A percentile compares a stretch with the other conserved stretches of the same genome.
Evolutionary conservation across 2,329 filamentous ascomycete species (phyloP).

Genomic region (Aspergillus sp.): DNA sequence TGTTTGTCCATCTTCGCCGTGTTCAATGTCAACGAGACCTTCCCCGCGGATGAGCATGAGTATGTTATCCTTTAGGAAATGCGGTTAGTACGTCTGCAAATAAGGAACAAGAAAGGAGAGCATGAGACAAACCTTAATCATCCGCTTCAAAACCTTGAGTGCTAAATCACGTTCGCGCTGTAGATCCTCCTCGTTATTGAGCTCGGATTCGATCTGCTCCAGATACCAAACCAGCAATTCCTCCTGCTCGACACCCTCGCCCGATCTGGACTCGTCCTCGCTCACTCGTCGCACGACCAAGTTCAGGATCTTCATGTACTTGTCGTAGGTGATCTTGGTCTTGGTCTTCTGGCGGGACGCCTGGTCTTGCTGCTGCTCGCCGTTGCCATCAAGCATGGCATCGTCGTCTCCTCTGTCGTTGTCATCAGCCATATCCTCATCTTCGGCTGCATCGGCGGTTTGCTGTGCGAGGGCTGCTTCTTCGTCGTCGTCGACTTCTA

Average conservation of each 20-base stretch:
- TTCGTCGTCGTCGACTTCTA: constrained; percentile 82
- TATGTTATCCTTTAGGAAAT: constrained; percentile 46
- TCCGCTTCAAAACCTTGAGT: constrained; percentile 82
- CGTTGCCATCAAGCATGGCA: constrained; percentile 47
- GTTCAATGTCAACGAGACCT: constrained; percentile 72
- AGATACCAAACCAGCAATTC: constrained; percentile 82
- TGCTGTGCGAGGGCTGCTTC: constrained; percentile 45
- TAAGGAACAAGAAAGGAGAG: constrained; percentile 1
- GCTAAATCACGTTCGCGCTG: constrained; percentile 64
- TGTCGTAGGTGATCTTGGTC: constrained; percentile 90
- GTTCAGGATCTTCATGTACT: constrained; percentile 87
- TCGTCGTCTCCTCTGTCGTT: constrained; percentile 43
- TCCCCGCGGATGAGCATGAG: constrained; percentile 64
- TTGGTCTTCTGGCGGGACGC: constrained; percentile 45
- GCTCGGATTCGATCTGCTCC: constrained; percentile 77
- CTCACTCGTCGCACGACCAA: constrained; percentile 73
- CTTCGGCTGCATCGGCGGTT: constrained; percentile 35
- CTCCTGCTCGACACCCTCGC: constrained; percentile 78
- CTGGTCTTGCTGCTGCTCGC: constrained; percentile 39
- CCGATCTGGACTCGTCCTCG: constrained; percentile 65
- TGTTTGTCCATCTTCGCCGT: constrained; percentile 36
- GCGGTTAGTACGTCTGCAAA: neutral
- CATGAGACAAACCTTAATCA: constrained; percentile 69
- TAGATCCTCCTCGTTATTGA: constrained; percentile 73
- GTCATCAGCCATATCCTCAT: constrained; percentile 44